phyloP scores from a whole-genome alignment of 768 basidiomycete genomes.

The Boletus pseudo-olivaceus region DNA sequence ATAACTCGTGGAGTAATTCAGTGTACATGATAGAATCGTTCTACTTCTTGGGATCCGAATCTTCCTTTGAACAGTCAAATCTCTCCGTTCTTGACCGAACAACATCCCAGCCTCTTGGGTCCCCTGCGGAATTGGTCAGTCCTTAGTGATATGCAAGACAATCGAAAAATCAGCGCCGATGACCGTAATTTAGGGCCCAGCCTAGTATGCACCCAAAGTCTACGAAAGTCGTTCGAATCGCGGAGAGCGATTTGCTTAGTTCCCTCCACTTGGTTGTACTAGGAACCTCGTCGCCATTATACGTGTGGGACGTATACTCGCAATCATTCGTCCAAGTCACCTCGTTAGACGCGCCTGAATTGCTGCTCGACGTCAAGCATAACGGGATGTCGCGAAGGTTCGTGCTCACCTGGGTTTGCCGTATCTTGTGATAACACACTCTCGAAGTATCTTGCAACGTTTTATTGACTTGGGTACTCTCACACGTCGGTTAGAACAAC shows the following conservation, averaged over 20 bases:
- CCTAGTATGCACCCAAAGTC: slow-evolving; percentile 41
- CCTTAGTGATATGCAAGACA: not conserved
- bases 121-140: slow-evolving; percentile 61
- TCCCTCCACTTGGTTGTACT: slow-evolving; percentile 56
- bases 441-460: slow-evolving; percentile 49
- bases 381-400: slow-evolving; percentile 57
- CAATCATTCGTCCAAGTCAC: slow-evolving; percentile 57
- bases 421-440: not conserved
- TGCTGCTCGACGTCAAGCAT: slow-evolving; percentile 58
- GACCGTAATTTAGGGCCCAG: slow-evolving; percentile 41
- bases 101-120: slow-evolving; percentile 48
- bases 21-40: slow-evolving; percentile 37
- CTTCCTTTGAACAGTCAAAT: slow-evolving; percentile 31
- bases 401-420: slow-evolving; percentile 4
- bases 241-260: slow-evolving; percentile 45
- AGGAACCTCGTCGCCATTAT: slow-evolving; percentile 65
- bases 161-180: not conserved
- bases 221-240: slow-evolving; percentile 41
- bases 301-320: slow-evolving; percentile 53
- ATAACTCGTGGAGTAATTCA: slow-evolving; percentile 1
- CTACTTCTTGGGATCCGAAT: slow-evolving; percentile 63
- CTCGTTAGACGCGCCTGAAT: slow-evolving; percentile 29
- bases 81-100: slow-evolving; percentile 69
- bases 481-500: slow-evolving; percentile 60
- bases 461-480: slow-evolving; percentile 69